Percentiles rank a stretch among this genome's conserved stretches.
Conservation (phyloP, 192 early-diverging fungal genomes). For the Backusella tarrabulga region DNA sequence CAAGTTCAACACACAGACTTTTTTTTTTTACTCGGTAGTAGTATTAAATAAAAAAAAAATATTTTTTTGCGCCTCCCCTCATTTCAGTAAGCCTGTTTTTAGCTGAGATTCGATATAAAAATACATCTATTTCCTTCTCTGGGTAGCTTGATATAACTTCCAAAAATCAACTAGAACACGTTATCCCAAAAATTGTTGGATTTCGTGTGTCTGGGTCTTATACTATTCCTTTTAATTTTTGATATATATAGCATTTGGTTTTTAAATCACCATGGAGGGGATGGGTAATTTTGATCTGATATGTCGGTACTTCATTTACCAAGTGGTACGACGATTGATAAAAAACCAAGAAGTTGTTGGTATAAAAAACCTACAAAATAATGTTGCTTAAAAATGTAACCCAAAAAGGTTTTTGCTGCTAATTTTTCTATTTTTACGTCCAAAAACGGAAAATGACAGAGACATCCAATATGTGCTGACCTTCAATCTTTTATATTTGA, state of each 20-base stretch:
- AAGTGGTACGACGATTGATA: too few relatives aligned
- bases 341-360: neutral
- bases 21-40: neutral
- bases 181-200: neutral
- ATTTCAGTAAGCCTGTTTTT: neutral
- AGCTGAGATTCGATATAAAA: neutral
- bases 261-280: neutral
- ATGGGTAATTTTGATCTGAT: too few relatives aligned
- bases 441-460: neutral
- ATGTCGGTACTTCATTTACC: too few relatives aligned
- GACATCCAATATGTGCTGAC: neutral
- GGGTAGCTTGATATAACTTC: neutral
- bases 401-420: neutral
- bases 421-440: neutral
- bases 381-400: neutral
- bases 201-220: neutral
- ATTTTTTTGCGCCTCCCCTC: neutral
- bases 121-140: neutral
- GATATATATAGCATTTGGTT: neutral
- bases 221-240: neutral
- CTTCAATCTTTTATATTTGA: neutral
- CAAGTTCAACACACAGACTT: neutral
- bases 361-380: neutral
- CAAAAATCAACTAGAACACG: neutral
- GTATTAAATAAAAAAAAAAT: neutral